phyloP scores from a whole-genome alignment of 2,329 filamentous ascomycete species.

The Exophiala lecanii-corni region DNA sequence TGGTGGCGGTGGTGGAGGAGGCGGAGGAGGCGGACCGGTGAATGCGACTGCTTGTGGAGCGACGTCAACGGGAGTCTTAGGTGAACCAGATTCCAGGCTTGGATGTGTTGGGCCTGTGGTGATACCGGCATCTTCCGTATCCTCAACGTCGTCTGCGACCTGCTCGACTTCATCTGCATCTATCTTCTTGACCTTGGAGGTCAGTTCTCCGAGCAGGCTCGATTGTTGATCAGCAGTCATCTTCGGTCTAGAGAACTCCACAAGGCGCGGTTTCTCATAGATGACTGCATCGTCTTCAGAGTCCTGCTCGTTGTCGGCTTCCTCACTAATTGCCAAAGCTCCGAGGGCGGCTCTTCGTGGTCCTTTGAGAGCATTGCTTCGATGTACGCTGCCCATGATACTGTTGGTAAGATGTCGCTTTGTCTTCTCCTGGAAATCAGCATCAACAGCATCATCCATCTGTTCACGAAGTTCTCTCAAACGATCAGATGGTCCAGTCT shows the following conservation, averaged over 20 bases:
- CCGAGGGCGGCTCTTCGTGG: constrained; percentile 36
- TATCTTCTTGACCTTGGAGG: constrained; percentile 66
- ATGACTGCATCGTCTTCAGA: constrained; percentile 60
- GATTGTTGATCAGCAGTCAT: constrained; percentile 59
- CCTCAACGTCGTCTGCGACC: constrained; percentile 12
- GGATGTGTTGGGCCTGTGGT: constrained; percentile 72
- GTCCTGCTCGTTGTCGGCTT: constrained; percentile 49
- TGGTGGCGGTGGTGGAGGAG: constrained; percentile 32
- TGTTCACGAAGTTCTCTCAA: constrained; percentile 86
- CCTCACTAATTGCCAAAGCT: constrained; percentile 33
- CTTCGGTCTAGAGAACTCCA: constrained; percentile 72
- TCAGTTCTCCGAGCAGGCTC: constrained; percentile 66
- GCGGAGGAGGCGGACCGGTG: constrained; percentile 37
- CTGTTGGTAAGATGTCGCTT: constrained; percentile 64
- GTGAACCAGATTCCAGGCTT: constrained; percentile 67
- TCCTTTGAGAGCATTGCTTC: constrained; percentile 43
- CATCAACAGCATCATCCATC: constrained; percentile 70
- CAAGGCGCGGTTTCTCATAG: constrained; percentile 72
- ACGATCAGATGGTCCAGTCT: constrained; percentile 83
- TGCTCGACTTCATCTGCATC: constrained; percentile 63
- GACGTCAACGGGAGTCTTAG: constrained; percentile 60
- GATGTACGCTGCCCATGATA: constrained; percentile 67
- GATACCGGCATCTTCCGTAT: constrained; percentile 53
- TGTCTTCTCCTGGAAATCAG: constrained; percentile 50
- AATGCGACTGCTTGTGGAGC: constrained; percentile 55